A percentile compares a stretch with the other conserved stretches of the same genome.
These are phyloP conservation scores for Cercis canadensis DNA, from an alignment of 306 rosid species.

Conservation along the genomic window DNA sequence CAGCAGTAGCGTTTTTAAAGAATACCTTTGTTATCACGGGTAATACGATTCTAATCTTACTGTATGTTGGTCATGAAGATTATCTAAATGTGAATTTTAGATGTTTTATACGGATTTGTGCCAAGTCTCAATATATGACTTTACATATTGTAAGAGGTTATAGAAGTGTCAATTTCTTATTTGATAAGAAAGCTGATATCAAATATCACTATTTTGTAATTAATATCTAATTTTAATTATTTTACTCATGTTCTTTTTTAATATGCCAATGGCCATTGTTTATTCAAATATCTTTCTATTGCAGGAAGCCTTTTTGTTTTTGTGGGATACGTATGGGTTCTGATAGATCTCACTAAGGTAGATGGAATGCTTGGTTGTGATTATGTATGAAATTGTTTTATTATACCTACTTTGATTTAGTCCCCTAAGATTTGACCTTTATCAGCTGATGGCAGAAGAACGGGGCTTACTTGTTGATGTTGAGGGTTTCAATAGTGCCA, in stretches of 20 bases:
- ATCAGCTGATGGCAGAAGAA: conserved; percentile 98
- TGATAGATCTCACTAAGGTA: conserved; percentile 98
- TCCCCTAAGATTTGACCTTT: conserved; percentile 33
- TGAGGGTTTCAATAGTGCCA: conserved; percentile 72
- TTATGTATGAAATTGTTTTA: conserved; percentile 23
- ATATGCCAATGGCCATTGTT: conserved; percentile 40
- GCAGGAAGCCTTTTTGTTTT: conserved; percentile 93
- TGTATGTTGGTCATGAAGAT: conserved; percentile 14
- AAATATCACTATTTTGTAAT: conserved; percentile 9
- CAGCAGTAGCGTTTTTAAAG: conserved; percentile 2
- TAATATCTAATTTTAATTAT: conserved; percentile 6
- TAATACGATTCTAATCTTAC: conserved; percentile 15
- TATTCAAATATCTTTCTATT: conserved; percentile 41
- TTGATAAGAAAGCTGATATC: no score
- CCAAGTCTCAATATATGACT: conserved; percentile 9
- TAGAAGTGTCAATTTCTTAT: conserved; percentile 2
- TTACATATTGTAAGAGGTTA: neutral
- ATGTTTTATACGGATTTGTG: conserved; percentile 14
- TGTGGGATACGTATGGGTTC: conserved; percentile 98
- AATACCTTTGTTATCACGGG: conserved; percentile 9
- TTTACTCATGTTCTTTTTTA: conserved; percentile 18
- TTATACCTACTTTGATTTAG: conserved; percentile 1
- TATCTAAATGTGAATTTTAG: neutral
- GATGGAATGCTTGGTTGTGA: conserved; percentile 28
- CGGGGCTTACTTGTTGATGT: conserved; percentile 79